Evolutionary conservation across 2,329 filamentous ascomycete genomes (phyloP).

Genomic region (Cytospora chrysosperma): DNA sequence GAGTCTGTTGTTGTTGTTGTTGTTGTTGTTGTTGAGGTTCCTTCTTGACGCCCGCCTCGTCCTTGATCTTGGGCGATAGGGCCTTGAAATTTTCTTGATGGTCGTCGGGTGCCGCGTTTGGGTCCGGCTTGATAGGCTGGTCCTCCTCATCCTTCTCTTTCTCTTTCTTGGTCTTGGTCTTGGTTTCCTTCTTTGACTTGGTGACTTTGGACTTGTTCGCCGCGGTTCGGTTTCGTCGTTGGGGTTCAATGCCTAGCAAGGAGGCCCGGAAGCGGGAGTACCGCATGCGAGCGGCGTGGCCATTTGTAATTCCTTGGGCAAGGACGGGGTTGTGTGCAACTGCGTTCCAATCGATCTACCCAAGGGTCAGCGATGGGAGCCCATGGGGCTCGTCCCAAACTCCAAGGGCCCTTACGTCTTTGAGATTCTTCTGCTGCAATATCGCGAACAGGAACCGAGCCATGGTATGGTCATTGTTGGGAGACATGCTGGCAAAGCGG

Average conservation of each 20-base stretch:
- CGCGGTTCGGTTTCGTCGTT: conserved; percentile 44
- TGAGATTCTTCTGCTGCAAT: conserved; percentile 58
- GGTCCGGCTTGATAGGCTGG: conserved; percentile 41
- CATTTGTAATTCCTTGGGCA: conserved; percentile 55
- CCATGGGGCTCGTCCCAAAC: conserved; percentile 4
- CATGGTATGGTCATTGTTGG: conserved; percentile 57
- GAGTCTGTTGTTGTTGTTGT: no score
- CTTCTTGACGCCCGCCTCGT: conserved; percentile 33
- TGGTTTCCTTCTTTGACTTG: conserved; percentile 45
- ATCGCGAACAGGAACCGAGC: conserved; percentile 60
- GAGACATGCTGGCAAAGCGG: conserved; percentile 44
- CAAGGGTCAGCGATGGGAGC: conserved; percentile 23
- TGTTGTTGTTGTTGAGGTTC: no score
- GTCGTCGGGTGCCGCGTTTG: conserved; percentile 28
- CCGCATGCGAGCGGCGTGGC: conserved; percentile 61
- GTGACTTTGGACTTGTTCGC: conserved; percentile 44
- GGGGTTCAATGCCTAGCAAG: conserved; percentile 48
- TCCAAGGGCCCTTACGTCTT: conserved; percentile 49
- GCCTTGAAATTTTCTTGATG: conserved; percentile 23
- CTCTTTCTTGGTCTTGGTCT: conserved; percentile 36
- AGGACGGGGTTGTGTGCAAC: conserved; percentile 56
- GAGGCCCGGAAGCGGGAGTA: conserved; percentile 52
- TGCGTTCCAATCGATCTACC: conserved; percentile 58
- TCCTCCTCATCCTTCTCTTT: conserved; percentile 34
- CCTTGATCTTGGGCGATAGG: conserved; percentile 37